Evolutionary conservation across 106 monocot genomes (phyloP).

Genomic region (Triglochin maritima): DNA sequence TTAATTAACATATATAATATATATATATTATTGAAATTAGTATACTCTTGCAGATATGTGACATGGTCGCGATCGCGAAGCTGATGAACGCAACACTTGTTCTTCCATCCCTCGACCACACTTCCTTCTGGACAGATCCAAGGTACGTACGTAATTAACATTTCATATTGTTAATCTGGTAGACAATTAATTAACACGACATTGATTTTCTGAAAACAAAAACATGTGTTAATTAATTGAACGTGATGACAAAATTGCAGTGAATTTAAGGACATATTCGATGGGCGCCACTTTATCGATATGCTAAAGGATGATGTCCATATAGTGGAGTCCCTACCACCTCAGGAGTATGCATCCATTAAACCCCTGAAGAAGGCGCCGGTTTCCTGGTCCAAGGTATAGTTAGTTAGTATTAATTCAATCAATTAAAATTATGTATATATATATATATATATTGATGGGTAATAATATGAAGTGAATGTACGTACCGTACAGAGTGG

Average conservation of each 20-base stretch:
- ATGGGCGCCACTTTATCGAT: slow-evolving; percentile 40
- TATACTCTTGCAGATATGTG: slow-evolving; percentile 35
- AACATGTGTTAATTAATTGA: not conserved
- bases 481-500: slow-evolving; percentile 1
- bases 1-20: not conserved
- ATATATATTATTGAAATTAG: not conserved
- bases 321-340: slow-evolving; percentile 43
- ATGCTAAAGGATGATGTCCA: slow-evolving; percentile 37
- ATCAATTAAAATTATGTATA: not conserved
- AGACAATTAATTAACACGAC: not conserved
- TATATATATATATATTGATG: not conserved
- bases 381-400: slow-evolving; percentile 55
- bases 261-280: slow-evolving; percentile 66
- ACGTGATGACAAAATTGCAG: slow-evolving; percentile 3
- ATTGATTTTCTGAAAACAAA: not conserved
- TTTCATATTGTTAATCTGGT: not conserved
- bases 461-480: not conserved
- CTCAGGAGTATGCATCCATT: slow-evolving; percentile 1
- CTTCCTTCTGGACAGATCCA: slow-evolving; percentile 58
- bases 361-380: slow-evolving; percentile 33
- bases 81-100: slow-evolving; percentile 62
- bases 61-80: slow-evolving; percentile 60
- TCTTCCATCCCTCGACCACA: slow-evolving; percentile 45
- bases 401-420: not conserved
- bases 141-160: slow-evolving; percentile 16